Evolutionary conservation across 352 stramenopile species (phyloP).

Genomic region (Lagenidium giganteum): DNA sequence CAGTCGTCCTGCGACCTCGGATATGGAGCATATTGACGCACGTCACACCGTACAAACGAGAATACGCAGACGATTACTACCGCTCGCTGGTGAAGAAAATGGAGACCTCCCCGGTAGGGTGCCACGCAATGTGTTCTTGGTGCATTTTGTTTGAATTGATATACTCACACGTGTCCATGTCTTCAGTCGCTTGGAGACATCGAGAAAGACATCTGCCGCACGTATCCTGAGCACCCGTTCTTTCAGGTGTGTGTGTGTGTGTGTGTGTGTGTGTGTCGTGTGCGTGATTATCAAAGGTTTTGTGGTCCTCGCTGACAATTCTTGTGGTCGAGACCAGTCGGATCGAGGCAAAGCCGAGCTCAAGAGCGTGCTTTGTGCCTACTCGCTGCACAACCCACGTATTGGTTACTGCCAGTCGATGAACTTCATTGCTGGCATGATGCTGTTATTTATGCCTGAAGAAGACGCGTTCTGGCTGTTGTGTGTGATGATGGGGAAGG

Average conservation of each 20-base stretch:
- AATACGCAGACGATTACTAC: constrained; percentile 29
- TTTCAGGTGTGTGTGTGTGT: constrained; percentile 20
- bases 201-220: constrained; percentile 59
- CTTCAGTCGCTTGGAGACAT: constrained; percentile 38
- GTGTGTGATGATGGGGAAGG: constrained; percentile 53
- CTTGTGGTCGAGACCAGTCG: constrained; percentile 18
- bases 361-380: constrained; percentile 45
- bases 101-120: constrained; percentile 15
- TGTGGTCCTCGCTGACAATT: neutral
- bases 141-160: constrained; percentile 1
- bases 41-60: constrained; percentile 24
- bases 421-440: constrained; percentile 72
- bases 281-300: neutral
- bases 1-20: constrained; percentile 25
- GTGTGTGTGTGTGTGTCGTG: too few relatives aligned
- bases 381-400: constrained; percentile 43
- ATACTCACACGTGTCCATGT: neutral
- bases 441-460: constrained; percentile 65
- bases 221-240: constrained; percentile 54
- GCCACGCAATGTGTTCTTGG: constrained; percentile 9
- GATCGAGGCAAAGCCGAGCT: constrained; percentile 41
- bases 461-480: constrained; percentile 82
- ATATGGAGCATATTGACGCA: constrained; percentile 36
- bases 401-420: constrained; percentile 76
- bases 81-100: constrained; percentile 11